Evolutionary conservation across 2,329 filamentous ascomycete genomes (phyloP).

Genomic region (Diplodia intermedia): DNA sequence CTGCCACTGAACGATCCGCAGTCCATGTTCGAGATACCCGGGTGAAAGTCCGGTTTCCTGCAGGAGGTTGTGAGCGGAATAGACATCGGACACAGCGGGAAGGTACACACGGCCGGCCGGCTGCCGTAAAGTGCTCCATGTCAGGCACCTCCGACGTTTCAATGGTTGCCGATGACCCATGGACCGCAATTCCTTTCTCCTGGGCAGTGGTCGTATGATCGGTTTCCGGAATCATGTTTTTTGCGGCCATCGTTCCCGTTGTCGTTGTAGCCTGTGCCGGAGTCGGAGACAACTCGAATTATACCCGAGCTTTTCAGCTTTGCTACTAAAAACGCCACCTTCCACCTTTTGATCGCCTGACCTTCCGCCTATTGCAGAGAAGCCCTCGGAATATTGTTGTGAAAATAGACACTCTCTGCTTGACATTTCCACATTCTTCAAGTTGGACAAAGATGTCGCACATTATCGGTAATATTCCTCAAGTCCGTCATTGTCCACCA

Average conservation of each 20-base stretch:
- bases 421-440: too few relatives aligned
- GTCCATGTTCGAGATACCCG: slow-evolving; percentile 7
- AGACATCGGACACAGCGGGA: too few relatives aligned
- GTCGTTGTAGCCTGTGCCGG: neutral
- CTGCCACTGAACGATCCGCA: neutral
- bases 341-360: neutral
- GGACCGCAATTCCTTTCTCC: neutral
- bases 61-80: neutral
- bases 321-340: neutral
- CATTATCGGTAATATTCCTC: too few relatives aligned
- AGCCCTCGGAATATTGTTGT: too few relatives aligned
- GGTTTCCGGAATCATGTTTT: neutral
- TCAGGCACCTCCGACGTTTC: neutral
- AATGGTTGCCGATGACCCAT: neutral
- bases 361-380: too few relatives aligned
- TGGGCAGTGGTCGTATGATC: neutral
- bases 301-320: neutral
- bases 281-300: neutral
- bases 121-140: slow-evolving; percentile 1
- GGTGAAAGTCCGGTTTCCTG: slow-evolving; percentile 7
- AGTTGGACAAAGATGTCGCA: too few relatives aligned
- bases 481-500: too few relatives aligned
- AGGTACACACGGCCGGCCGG: neutral
- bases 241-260: neutral
- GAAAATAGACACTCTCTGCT: too few relatives aligned